Conservation (phyloP, 2,329 filamentous ascomycete genomes). For the Epichloe uncinata region DNA sequence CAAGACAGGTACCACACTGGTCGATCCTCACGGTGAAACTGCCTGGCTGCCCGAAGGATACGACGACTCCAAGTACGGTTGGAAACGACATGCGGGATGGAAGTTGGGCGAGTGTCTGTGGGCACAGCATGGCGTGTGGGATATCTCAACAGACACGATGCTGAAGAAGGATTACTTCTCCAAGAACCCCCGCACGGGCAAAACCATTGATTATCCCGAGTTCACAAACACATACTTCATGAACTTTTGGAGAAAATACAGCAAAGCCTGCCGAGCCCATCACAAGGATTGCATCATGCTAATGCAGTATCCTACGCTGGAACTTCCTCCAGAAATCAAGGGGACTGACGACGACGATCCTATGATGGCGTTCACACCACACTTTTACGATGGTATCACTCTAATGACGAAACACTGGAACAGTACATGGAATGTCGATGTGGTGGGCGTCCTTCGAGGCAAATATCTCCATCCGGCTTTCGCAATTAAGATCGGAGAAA, state of each 20-base stretch:
- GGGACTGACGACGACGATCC: conserved; percentile 80
- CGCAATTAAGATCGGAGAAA: conserved; percentile 84
- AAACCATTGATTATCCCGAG: conserved; percentile 62
- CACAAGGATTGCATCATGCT: conserved; percentile 78
- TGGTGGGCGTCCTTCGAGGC: conserved; percentile 81
- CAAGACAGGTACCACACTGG: conserved; percentile 67
- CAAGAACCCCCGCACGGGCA: conserved; percentile 60
- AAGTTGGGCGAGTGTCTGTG: conserved; percentile 89
- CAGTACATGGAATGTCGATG: conserved; percentile 90
- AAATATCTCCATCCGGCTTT: conserved; percentile 82
- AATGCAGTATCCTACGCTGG: conserved; percentile 82
- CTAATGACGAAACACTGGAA: conserved; percentile 99
- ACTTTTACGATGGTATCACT: conserved; percentile 95
- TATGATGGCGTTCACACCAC: conserved; percentile 82
- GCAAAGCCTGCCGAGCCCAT: conserved; percentile 57
- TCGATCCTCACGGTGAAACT: conserved; percentile 76
- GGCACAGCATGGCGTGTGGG: conserved; percentile 96
- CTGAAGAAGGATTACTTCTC: conserved; percentile 80
- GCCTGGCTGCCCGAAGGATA: conserved; percentile 77
- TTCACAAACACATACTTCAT: conserved; percentile 92
- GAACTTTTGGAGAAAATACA: conserved; percentile 67
- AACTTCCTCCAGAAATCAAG: conserved; percentile 80
- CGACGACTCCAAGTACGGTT: conserved; percentile 80
- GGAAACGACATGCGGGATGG: conserved; percentile 79
- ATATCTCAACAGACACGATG: conserved; percentile 62